A percentile compares a stretch with the other conserved stretches of the same genome.
phyloP scores from a whole-genome alignment of 1,284 basidiomycete species.

The Pseudozyma tsukubaensis region DNA sequence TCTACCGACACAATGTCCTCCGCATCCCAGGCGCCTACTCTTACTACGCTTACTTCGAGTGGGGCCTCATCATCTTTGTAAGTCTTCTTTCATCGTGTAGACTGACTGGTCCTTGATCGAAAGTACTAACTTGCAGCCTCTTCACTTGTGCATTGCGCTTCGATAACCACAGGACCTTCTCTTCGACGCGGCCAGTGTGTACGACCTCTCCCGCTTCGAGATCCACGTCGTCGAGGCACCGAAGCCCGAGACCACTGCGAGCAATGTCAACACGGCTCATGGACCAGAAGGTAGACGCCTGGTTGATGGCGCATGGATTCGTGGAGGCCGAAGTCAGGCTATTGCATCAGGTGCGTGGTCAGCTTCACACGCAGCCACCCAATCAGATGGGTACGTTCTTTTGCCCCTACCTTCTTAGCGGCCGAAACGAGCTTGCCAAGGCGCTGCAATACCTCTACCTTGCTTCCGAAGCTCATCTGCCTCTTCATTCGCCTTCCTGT shows the following conservation, averaged over 20 bases:
- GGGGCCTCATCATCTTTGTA: conserved; percentile 63
- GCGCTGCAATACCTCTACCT: too few relatives aligned
- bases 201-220: conserved; percentile 57
- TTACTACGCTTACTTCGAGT: conserved; percentile 64
- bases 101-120: too few relatives aligned
- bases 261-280: background rate
- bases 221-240: conserved; percentile 56
- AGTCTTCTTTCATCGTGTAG: conserved; percentile 10
- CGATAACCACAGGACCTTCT: conserved; percentile 53
- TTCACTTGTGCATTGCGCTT: background rate
- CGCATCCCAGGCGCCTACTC: conserved; percentile 63
- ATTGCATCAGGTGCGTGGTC: conserved; percentile 58
- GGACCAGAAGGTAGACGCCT: conserved; percentile 16
- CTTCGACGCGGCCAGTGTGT: conserved; percentile 59
- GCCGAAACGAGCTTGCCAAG: too few relatives aligned
- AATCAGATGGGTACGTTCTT: conserved; percentile 47
- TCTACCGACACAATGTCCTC: conserved; percentile 59
- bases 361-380: conserved; percentile 16
- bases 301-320: conserved; percentile 50
- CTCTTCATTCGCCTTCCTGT: background rate
- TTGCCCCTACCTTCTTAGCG: conserved; percentile 28
- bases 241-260: background rate
- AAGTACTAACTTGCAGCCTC: background rate
- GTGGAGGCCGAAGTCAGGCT: conserved; percentile 49
- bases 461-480: background rate